Percentiles rank a stretch among this genome's conserved stretches.
Evolutionary conservation across 345 rosid genomes (phyloP).

Genomic region (Pseudoturritis turrita): DNA sequence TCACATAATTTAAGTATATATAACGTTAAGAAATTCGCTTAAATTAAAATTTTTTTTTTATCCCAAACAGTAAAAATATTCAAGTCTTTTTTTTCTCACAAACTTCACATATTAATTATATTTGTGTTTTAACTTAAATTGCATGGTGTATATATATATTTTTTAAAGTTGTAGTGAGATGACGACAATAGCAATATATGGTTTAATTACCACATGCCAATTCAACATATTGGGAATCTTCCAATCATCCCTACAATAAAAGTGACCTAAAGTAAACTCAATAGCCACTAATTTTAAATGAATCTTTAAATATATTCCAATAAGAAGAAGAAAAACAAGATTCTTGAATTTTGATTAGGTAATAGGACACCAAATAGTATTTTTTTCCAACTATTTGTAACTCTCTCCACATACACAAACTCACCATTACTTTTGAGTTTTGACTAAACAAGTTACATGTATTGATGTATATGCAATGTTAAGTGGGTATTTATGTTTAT

Average conservation of each 20-base stretch:
- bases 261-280: background rate
- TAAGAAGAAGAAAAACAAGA: background rate
- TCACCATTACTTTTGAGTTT: slow-evolving; percentile 7
- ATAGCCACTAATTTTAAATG: slow-evolving; percentile 15
- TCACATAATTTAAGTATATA: no score
- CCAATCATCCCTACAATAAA: slow-evolving; percentile 5
- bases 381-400: background rate
- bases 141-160: no score
- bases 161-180: background rate
- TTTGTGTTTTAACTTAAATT: no score
- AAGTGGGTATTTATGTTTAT: slow-evolving; percentile 2
- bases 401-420: background rate
- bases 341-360: slow-evolving; percentile 17
- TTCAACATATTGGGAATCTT: slow-evolving; percentile 9
- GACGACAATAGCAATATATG: background rate
- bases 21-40: no score
- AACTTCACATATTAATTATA: no score
- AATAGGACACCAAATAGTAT: background rate
- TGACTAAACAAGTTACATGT: background rate
- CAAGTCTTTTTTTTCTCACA: no score
- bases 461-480: background rate
- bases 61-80: no score
- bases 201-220: slow-evolving; percentile 14
- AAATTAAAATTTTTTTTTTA: no score
- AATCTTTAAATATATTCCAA: background rate